Conservation (phyloP, 2,329 filamentous ascomycete species). For the Sporothrix sp. region DNA sequence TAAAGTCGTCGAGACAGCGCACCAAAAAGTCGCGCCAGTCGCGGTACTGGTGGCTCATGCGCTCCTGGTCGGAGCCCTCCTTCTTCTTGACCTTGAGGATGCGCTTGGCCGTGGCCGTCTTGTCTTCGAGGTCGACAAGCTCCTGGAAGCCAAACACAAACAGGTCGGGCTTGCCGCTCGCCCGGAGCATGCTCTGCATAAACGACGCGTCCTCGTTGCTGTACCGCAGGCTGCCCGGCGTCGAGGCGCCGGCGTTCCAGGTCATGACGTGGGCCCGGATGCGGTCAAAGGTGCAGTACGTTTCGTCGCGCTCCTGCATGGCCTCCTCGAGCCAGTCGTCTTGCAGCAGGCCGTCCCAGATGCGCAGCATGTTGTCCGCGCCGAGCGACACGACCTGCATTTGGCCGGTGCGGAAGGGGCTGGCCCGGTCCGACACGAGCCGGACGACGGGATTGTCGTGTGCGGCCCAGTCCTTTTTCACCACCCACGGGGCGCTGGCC, state of each 20-base stretch:
- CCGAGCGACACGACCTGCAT: slow-evolving; percentile 80
- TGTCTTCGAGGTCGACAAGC: slow-evolving; percentile 94
- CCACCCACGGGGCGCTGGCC: slow-evolving; percentile 68
- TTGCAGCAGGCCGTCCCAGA: slow-evolving; percentile 89
- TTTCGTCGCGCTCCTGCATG: slow-evolving; percentile 73
- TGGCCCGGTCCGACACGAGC: slow-evolving; percentile 68
- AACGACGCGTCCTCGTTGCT: slow-evolving; percentile 63
- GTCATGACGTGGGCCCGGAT: slow-evolving; percentile 74
- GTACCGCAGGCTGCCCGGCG: slow-evolving; percentile 70
- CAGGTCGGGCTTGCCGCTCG: slow-evolving; percentile 75
- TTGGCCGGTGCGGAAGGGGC: slow-evolving; percentile 75
- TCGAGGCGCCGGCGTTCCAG: slow-evolving; percentile 96
- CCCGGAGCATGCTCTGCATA: slow-evolving; percentile 67
- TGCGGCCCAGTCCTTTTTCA: slow-evolving; percentile 91
- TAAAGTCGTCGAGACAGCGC: slow-evolving; percentile 70
- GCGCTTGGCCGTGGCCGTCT: slow-evolving; percentile 92
- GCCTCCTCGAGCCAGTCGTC: slow-evolving; percentile 89
- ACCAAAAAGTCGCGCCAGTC: slow-evolving; percentile 90
- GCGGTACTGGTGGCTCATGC: slow-evolving; percentile 95
- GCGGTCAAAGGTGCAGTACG: slow-evolving; percentile 80
- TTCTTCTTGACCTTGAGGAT: slow-evolving; percentile 89
- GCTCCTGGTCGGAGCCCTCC: slow-evolving; percentile 67
- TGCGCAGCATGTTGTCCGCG: slow-evolving; percentile 70
- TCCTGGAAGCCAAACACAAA: slow-evolving; percentile 96
- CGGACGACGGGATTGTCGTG: slow-evolving; percentile 75